Conservation (phyloP, 495 filamentous ascomycete genomes). For the Xylaria acuta region DNA sequence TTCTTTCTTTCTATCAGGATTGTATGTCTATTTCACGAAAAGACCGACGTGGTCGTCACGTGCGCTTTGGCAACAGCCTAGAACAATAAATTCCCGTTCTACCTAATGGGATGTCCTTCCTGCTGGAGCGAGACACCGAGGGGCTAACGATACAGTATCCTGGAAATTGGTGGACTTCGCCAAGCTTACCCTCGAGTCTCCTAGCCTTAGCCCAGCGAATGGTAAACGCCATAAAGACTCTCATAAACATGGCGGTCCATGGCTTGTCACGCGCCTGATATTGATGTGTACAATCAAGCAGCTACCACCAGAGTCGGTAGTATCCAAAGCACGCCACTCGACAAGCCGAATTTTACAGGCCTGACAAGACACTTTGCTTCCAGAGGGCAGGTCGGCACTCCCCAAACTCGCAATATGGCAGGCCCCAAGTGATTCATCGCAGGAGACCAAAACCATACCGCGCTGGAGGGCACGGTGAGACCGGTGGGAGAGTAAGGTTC, state of each 20-base stretch:
- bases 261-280: not conserved
- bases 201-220: too few species aligned
- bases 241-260: not conserved
- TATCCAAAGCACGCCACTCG: not conserved
- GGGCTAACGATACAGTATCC: not conserved
- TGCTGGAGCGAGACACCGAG: not conserved
- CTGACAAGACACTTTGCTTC: not conserved
- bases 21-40: not conserved
- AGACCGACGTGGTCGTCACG: not conserved
- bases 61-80: not conserved
- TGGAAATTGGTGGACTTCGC: not conserved
- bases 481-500: not conserved
- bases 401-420: not conserved
- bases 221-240: not conserved
- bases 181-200: not conserved
- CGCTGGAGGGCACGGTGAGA: not conserved
- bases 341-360: not conserved
- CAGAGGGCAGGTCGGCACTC: not conserved
- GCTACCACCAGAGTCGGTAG: not conserved
- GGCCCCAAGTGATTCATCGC: not conserved
- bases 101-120: not conserved
- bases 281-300: conserved; percentile 3
- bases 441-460: not conserved
- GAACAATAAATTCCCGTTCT: not conserved
- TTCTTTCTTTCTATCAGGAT: not conserved